Evolutionary conservation across 306 rosid genomes (phyloP), one percentile per base, ranked within the genome.

Genomic region (Acacia confusa): DNA sequence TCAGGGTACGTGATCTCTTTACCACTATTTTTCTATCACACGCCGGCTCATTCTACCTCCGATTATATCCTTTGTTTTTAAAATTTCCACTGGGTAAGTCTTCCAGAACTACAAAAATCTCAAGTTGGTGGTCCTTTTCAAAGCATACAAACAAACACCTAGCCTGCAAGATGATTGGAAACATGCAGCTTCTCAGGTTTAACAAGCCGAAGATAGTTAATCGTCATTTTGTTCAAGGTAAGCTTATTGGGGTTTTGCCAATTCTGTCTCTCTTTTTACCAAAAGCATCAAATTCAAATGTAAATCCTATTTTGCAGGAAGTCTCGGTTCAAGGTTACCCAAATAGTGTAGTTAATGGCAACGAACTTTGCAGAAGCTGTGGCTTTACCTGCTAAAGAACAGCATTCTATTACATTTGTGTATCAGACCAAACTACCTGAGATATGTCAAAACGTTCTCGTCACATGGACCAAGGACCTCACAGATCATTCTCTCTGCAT

Each of bases 401-500:
- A 86, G 9, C 57, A 77, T 66, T 79, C 72, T 30, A 61, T 84
- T 20, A 81, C 86, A 28, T 85, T 75, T 43, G 78, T 89, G 34
- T 92, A 92, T 72, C 74, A 86, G 66, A 74, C 88, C 69, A 90
- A 70, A 71, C 4, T 87, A 61, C 91, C 84, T 17, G 82, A 79
- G 24, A 57, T 64, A 44, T 55, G 45, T 14, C 78, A 75, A 30
- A 80, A 65, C 45, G 81, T 90, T 4, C 79, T 78, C 7, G 81
- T 79, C 22, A 85, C 89, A 43, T 92, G 97, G 94, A 85, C 78
- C 85, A 89, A 85, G 79, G 82, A 66, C 69, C 64, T 63, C 38
- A 55, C 40, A 1, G 84, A 74, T 7, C 92, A 92, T 77, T 78
- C 79, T 66, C 82, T 90, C 60, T 70, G 84, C 77, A 81, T 90